Evolutionary conservation across 2,329 filamentous ascomycete genomes (phyloP), one percentile per base, ranked within the genome.

Genomic region (Fusarium brevicatenulatum): DNA sequence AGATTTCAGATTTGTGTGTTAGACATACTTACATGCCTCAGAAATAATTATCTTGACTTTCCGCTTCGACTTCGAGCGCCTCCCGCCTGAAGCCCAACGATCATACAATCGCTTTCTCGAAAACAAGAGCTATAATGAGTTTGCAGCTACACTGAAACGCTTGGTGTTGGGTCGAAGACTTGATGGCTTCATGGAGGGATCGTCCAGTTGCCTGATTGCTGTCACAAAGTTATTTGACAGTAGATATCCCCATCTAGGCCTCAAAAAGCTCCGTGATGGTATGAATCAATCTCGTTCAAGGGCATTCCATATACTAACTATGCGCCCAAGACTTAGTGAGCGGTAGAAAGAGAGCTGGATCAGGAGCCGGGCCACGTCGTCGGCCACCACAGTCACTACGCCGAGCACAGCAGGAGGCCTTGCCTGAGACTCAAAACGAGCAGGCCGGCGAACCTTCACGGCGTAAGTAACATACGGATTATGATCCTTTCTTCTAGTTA

Each of bases 221-320:
- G 63, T 69, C 15, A 50, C 30, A 21, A 49, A 70, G 7, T 55
- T 81, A 16, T 79, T 79, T 52, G 68, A 60, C 19, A 52, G 70
- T 18, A 65, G 63, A 47, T 72, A 78, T 57, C 64, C 72, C 12
- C 37, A 64, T 6, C 25, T 74, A 30, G 30, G 58, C 30, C 71
- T 74, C 12, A 46, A 52, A 55, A 53, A 32, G 21, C 71, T 63
- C 28, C 65, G 50, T 34, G 55, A 73, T 47, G 71, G 71, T 73
- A 74, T 56, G 63, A 16, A 23, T n/a, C 12, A 15, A 7, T 28
- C 19, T 37, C 16, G 3, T 11, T 19, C 3, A 30, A 13, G 19
- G 18, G 13, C 21, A 9, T n/a, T 43, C 30, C 9, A 15, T 58
- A 30, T 52, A 46, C 69, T 73, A 10, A 68, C n/a, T 25, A 50